Evolutionary conservation across 176 grass and related monocot genomes (phyloP).

Genomic region (Elymus sibiricus): DNA sequence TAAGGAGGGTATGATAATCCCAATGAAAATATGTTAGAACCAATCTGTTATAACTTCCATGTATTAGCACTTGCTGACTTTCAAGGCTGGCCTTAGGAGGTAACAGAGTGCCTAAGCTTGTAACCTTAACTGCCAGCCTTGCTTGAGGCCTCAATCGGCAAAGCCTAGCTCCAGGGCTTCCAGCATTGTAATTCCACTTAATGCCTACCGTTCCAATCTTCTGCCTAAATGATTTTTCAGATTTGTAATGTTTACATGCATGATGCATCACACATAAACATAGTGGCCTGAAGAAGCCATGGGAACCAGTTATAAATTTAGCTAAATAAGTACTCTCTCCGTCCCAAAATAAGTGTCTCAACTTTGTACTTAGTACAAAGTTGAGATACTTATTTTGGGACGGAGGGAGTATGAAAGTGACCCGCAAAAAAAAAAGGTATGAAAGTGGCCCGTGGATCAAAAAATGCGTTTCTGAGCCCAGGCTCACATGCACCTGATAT

Average conservation of each 20-base stretch:
- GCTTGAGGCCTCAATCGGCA: neutral
- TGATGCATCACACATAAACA: neutral
- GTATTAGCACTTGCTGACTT: conserved; percentile 1
- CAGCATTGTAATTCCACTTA: neutral
- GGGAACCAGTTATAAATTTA: neutral
- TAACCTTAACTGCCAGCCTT: neutral
- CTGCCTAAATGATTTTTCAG: neutral
- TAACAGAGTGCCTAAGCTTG: neutral
- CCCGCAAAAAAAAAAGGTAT: no score
- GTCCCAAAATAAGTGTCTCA: no score
- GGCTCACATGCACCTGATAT: no score
- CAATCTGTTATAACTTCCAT: conserved; percentile 34
- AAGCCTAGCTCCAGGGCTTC: neutral
- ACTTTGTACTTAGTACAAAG: no score
- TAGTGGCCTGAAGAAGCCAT: neutral
- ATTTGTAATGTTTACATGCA: neutral
- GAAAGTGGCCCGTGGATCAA: no score
- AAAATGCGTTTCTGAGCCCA: no score
- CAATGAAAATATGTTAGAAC: conserved; percentile 43
- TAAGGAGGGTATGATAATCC: conserved; percentile 28
- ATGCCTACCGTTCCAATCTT: neutral
- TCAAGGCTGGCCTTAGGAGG: neutral
- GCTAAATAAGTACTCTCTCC: neutral
- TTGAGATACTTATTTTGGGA: no score
- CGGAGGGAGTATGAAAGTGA: no score